phyloP scores from a whole-genome alignment of 805 yeast genomes.

The Ogataea chonburiensis region DNA sequence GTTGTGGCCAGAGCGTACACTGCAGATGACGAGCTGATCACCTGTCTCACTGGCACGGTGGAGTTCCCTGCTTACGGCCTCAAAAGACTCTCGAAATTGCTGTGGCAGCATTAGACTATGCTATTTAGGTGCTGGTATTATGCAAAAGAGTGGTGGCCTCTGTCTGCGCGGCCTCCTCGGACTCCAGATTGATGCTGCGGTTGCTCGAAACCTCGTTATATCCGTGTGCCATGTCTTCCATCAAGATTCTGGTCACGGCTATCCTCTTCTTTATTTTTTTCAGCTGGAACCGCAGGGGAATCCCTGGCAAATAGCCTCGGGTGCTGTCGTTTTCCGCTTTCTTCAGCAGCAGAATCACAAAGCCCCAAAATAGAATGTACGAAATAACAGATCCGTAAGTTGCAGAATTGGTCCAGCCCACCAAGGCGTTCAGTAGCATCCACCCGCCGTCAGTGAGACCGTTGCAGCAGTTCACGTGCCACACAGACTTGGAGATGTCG shows the following conservation, averaged over 20 bases:
- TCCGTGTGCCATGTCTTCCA: slow-evolving; percentile 27
- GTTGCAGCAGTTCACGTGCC: slow-evolving; percentile 96
- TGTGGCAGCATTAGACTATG: slow-evolving; percentile 4
- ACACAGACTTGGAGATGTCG: slow-evolving; percentile 71
- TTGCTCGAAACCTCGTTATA: slow-evolving; percentile 26
- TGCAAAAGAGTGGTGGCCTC: slow-evolving; percentile 14
- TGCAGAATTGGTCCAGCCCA: slow-evolving; percentile 95
- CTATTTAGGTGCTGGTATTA: slow-evolving; percentile 1
- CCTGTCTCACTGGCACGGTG: slow-evolving; percentile 78
- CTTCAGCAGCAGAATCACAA: slow-evolving; percentile 45
- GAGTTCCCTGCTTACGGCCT: slow-evolving; percentile 43
- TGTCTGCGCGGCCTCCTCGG: slow-evolving; percentile 1
- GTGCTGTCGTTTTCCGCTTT: slow-evolving; percentile 48
- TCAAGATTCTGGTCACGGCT: slow-evolving; percentile 24
- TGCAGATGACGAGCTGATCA: slow-evolving; percentile 71
- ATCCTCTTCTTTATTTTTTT: slow-evolving; percentile 48
- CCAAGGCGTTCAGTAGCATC: slow-evolving; percentile 85
- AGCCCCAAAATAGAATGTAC: slow-evolving; percentile 70
- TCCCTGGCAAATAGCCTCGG: slow-evolving; percentile 54
- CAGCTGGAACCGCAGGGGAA: slow-evolving; percentile 63
- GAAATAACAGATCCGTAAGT: slow-evolving; percentile 83
- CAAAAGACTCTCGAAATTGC: not conserved
- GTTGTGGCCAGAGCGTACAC: slow-evolving; percentile 91
- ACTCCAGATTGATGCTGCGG: slow-evolving; percentile 10
- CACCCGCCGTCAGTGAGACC: slow-evolving; percentile 90